Conservation (phyloP, 2,329 filamentous ascomycete genomes). For the Aspergillus sp. region DNA sequence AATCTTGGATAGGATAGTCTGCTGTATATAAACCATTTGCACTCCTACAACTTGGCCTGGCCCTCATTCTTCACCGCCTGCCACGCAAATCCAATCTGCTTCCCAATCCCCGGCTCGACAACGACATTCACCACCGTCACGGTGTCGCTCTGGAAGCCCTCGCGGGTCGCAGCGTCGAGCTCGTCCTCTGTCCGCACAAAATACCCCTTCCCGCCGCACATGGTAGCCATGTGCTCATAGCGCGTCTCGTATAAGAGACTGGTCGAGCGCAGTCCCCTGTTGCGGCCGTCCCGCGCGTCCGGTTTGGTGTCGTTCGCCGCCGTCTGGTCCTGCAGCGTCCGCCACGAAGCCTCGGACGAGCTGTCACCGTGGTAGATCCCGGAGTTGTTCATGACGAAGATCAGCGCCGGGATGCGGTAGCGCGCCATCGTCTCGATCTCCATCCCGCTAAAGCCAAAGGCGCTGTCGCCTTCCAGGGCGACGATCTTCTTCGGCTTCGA, state of each 20-base stretch:
- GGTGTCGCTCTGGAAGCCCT: constrained; percentile 39
- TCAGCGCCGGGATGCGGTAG: constrained; percentile 45
- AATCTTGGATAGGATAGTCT: neutral
- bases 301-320: constrained; percentile 18
- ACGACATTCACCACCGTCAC: constrained; percentile 48
- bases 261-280: constrained; percentile 37
- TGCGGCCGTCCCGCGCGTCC: constrained; percentile 5
- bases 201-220: constrained; percentile 46
- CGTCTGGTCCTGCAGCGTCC: constrained; percentile 36
- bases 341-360: constrained; percentile 34
- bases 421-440: constrained; percentile 50
- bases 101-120: constrained; percentile 42
- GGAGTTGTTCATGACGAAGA: constrained; percentile 50
- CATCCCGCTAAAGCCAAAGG: constrained; percentile 47
- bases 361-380: constrained; percentile 42
- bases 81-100: constrained; percentile 31
- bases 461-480: constrained; percentile 47
- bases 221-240: constrained; percentile 48
- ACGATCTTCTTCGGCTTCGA: constrained; percentile 43
- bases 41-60: constrained; percentile 16
- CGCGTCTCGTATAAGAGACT: constrained; percentile 46
- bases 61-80: constrained; percentile 18
- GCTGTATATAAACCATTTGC: neutral
- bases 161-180: constrained; percentile 40
- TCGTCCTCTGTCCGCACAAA: constrained; percentile 45